Evolutionary conservation across 1,139 yeast species (phyloP).

Genomic region (Arxiozyma slooffiae): DNA sequence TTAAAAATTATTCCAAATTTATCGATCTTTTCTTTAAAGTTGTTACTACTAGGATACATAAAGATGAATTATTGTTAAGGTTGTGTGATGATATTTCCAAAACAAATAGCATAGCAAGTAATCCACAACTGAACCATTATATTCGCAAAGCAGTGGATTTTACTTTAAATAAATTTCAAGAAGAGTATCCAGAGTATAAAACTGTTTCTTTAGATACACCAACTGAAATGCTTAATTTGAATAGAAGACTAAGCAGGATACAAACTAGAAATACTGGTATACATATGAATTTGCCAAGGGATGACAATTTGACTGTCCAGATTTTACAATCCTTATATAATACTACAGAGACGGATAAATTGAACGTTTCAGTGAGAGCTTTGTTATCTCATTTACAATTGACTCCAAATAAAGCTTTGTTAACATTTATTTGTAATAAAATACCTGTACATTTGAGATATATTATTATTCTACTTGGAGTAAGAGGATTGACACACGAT

Average conservation of each 20-base stretch:
- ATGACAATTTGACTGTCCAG: conserved; percentile 31
- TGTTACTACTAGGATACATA: conserved; percentile 18
- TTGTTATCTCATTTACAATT: conserved; percentile 35
- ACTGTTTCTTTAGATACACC: conserved; percentile 13
- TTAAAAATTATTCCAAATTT: conserved; percentile 36
- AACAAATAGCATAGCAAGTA: conserved; percentile 23
- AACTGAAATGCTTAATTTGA: conserved; percentile 8
- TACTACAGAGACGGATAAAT: conserved; percentile 42
- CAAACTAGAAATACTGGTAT: conserved; percentile 23
- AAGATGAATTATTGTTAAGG: conserved; percentile 25
- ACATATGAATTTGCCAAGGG: conserved; percentile 15
- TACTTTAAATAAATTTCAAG: conserved; percentile 21
- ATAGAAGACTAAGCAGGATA: conserved; percentile 25
- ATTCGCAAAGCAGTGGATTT: conserved; percentile 21
- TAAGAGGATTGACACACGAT: conserved; percentile 26
- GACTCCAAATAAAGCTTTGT: conserved; percentile 33
- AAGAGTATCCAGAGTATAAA: conserved; percentile 20
- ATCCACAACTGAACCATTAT: conserved; percentile 24
- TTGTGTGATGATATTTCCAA: conserved; percentile 27
- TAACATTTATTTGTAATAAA: conserved; percentile 64
- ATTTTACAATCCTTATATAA: conserved; percentile 43
- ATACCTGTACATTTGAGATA: conserved; percentile 85
- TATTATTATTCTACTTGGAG: conserved; percentile 43
- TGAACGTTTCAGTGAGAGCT: conserved; percentile 39
- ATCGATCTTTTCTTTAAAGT: conserved; percentile 22